Base-by-base conservation (phyloP, 2,329 filamentous ascomycete species). In the Chaetomiaceae sp. region DNA sequence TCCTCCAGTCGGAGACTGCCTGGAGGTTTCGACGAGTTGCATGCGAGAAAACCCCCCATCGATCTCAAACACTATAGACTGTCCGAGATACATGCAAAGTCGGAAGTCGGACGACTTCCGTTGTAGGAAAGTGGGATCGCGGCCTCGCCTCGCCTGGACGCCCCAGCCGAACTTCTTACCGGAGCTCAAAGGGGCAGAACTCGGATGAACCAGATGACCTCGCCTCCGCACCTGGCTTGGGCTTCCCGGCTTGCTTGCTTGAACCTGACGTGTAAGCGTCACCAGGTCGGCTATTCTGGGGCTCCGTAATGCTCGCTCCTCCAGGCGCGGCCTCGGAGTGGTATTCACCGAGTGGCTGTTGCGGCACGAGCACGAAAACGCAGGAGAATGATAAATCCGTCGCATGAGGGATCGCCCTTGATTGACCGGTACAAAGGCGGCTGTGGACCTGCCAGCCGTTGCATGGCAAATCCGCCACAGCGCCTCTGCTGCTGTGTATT, bases 381-480 rank as follows among this genome's bases (percentile, higher is more conserved):
- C 5, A 4, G 8, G 7, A 11, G 42, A 51, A 51, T 32, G 16
- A n/a, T 20, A 23, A 45, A 29, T 37, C 46, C 47, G 53, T 42
- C 21, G 57, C 59, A 61, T 61, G 37, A 53, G 20, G 29, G 59
- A 61, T 61, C 58, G 43, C 36, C 58, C 47, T 37, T 36, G 54
- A 58, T 57, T 50, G 53, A 33, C 54, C 36, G 59, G 54, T 49
- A 21, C 40, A 44, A 37, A n/a, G 51, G 52, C 45, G 41, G 56
- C 27, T 52, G 51, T 49, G 25, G 43, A 43, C 46, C 32, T 32
- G 45, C 27, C 36, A 25, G 14, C n/a, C n/a, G n/a, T n/a, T 46
- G 49, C 49, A 42, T 43, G 45, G 43, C 6, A 34, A 43, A 44
- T 43, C 48, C 36, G 20, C 29, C 30, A 14, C 40, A 29, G 46